Evolutionary conservation across 306 rosid genomes (phyloP), one percentile per base, ranked within the genome.

Genomic region (Coriaria nepalensis): DNA sequence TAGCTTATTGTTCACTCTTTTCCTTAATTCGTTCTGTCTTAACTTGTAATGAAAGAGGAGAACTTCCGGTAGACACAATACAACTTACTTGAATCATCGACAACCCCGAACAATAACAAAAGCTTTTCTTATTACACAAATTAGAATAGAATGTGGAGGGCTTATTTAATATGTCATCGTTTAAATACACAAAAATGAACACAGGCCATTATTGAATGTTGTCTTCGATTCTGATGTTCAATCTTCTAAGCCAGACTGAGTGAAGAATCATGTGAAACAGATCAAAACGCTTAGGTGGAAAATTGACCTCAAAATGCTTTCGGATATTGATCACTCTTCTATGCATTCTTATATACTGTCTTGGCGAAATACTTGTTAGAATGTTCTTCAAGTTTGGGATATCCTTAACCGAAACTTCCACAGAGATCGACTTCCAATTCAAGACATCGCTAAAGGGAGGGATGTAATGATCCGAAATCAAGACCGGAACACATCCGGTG

Each of bases 231-330:
- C 73, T 53, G 6, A 85, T 47, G 45, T 90, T 90, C 35, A 85
- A 40, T 63, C 98, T 79, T 69, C 95, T 70, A 6, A 90, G 83
- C 98, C 95, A 90, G 0, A 90, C 64, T 33, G 98, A 90, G 57
- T 90, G 98, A 8, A 90, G 81, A n/a, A 80, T 77, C 95, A 90
- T 85, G 52, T 85, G 94, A 34, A 85, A 90, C 29, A 81, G 87
- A 64, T 90, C 95, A 2, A 68, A 90, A 29, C 87, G 47, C 62
- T 77, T 75, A 0, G 94, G 79, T 2, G 95, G 87, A 45, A 71
- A 79, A 50, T 90, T 74, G 2, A 77, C 75, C 71, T 76, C 94
- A 40, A 90, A 90, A 35, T 85, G 98, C 45, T 71, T 77, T 57
- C 87, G 63, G 47, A 85, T 77, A 11, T 77, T 70, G 6, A 42